phyloP scores from a whole-genome alignment of 257 asterid species.

The Vinca minor region DNA sequence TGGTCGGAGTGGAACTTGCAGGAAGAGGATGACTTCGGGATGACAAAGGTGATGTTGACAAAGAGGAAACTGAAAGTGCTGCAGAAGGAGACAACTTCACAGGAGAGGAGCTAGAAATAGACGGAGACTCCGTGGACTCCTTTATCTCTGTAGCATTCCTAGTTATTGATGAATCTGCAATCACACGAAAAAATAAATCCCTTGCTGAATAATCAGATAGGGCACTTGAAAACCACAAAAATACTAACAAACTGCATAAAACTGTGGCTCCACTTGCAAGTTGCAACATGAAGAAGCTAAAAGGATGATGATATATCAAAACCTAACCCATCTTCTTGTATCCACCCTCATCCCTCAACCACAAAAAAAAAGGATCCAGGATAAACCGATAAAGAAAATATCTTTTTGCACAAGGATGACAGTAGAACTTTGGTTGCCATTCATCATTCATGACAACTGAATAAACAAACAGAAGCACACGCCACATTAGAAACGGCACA shows the following conservation, averaged over 20 bases:
- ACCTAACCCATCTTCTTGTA: no score
- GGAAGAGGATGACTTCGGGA: slow-evolving; percentile 56
- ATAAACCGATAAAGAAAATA: not conserved
- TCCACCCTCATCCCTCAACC: no score
- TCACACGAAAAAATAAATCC: not conserved
- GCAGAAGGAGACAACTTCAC: slow-evolving; percentile 59
- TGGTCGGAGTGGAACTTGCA: slow-evolving; percentile 63
- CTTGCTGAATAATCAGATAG: not conserved
- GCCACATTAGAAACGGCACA: not conserved
- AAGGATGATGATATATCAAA: no score
- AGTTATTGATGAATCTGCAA: slow-evolving; percentile 27
- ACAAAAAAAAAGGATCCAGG: not conserved
- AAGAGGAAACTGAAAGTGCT: slow-evolving; percentile 55
- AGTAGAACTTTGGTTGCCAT: not conserved
- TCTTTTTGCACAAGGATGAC: not conserved
- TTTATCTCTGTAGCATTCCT: slow-evolving; percentile 33
- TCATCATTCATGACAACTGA: not conserved
- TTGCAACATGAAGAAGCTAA: no score
- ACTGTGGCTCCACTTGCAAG: no score
- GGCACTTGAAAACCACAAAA: not conserved
- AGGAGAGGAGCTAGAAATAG: slow-evolving; percentile 58
- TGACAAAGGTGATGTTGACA: slow-evolving; percentile 56
- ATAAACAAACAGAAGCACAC: not conserved
- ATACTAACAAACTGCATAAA: no score
- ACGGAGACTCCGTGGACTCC: slow-evolving; percentile 44